Base-by-base conservation (phyloP, 345 rosid genomes). In the Hevea brasiliensis region DNA sequence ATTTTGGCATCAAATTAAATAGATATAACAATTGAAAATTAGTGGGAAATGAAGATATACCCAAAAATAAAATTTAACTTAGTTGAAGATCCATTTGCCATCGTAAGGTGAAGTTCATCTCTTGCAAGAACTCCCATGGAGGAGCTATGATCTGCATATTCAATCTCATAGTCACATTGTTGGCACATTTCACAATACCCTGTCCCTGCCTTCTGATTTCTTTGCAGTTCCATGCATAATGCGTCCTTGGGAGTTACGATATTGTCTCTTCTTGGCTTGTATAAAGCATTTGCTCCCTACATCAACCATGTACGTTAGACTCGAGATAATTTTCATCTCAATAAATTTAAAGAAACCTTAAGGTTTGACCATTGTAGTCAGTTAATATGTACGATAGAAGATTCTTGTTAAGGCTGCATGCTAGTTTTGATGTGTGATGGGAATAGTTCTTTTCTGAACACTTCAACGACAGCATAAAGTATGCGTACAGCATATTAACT, bases 151-250 rank as follows among this genome's bases (percentile, higher is more conserved):
- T 94, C 98, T 27, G 97, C 98, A 76, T 94, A 94, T 44, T 89
- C 93, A 54, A 94, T 90, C 89, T 92, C 97, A 59, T 94, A 94
- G 79, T 94, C 98, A 77, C 97, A 94, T 77, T 94, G 98, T 71
- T 84, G 84, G 79, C 88, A 86, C 57, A 78, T 70, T 69, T 85
- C 89, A 80, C 90, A 85, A 76, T 81, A 77, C 73, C 72, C 75
- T 50, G n/a, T n/a, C n/a, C n/a, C n/a, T n/a, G 78, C 68, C 70
- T 77, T 74, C 45, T 83, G 87, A 78, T 79, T 85, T 80, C 71
- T 85, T 62, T 94, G 95, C 24, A 94, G 80, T 81, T 92, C 97
- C 70, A 62, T 58, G 53, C 98, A 94, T 48, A 89, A 56, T 3
- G 81, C 71, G 61, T 94, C 93, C 65, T 71, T 82, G n/a, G 86